Conservation (phyloP, 2,329 filamentous ascomycete species). For the Stagonosporopsis cucurbitacearum region DNA sequence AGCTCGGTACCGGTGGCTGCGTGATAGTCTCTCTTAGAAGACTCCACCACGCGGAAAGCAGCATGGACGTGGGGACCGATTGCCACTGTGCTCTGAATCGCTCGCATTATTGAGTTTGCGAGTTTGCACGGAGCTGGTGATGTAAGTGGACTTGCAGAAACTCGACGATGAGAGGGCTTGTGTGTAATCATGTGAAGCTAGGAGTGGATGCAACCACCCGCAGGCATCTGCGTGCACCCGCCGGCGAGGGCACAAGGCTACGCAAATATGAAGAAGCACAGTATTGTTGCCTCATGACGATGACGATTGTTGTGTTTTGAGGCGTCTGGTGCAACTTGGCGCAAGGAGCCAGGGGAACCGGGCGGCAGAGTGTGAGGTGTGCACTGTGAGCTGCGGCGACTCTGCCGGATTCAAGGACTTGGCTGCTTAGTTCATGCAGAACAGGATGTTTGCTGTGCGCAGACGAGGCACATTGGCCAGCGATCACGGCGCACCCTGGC, state of each 20-base stretch:
- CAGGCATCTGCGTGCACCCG: not conserved
- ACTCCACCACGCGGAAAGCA: conserved; percentile 33
- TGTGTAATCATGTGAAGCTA: not conserved
- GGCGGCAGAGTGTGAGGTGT: conserved; percentile 14
- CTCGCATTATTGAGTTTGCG: conserved; percentile 19
- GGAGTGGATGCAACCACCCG: conserved; percentile 9
- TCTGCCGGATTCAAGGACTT: conserved; percentile 37
- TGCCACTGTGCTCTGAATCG: conserved; percentile 12
- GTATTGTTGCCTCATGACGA: conserved; percentile 10
- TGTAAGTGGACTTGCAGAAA: conserved; percentile 6
- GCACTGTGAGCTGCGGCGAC: conserved; percentile 35
- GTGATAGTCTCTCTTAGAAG: conserved; percentile 35
- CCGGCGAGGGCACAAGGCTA: conserved; percentile 1
- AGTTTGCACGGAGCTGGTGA: conserved; percentile 7
- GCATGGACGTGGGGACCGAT: conserved; percentile 24
- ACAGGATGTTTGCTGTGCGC: conserved; percentile 39
- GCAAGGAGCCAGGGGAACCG: conserved; percentile 15
- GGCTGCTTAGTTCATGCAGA: conserved; percentile 28
- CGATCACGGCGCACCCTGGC: conserved; percentile 38
- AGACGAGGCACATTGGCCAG: conserved; percentile 41
- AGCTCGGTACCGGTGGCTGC: conserved; percentile 39
- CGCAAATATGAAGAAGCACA: conserved; percentile 3
- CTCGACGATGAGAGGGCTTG: conserved; percentile 6
- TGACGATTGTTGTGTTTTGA: conserved; percentile 7
- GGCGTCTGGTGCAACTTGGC: conserved; percentile 16